Conservation (phyloP, 208 protist genomes). For the Tetramitus jugosus region DNA sequence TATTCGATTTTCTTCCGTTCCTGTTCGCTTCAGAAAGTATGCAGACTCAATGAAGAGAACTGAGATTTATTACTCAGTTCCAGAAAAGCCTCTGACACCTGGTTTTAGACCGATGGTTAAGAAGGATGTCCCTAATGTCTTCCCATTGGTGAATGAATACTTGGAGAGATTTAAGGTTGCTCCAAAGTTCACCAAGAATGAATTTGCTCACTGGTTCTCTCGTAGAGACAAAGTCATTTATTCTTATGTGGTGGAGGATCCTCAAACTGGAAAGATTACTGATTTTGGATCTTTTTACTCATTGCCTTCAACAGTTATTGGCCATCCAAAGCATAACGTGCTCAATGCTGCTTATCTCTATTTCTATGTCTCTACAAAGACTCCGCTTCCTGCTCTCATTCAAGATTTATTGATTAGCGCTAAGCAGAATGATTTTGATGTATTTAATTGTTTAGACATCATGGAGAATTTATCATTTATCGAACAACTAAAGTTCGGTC, state of each 20-base stretch:
- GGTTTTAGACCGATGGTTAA: constrained; percentile 61
- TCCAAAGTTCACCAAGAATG: constrained; percentile 76
- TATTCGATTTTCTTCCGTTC: constrained; percentile 61
- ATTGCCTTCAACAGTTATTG: constrained; percentile 91
- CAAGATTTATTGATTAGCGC: constrained; percentile 78
- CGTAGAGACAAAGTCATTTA: constrained; percentile 80
- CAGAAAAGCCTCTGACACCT: constrained; percentile 44
- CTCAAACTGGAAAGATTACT: constrained; percentile 61
- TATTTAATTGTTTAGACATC: constrained; percentile 97
- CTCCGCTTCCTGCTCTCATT: constrained; percentile 70
- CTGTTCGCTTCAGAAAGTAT: constrained; percentile 53
- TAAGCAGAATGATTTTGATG: constrained; percentile 80
- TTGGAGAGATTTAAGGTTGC: constrained; percentile 63
- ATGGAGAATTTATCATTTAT: constrained; percentile 75
- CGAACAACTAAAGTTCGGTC: constrained; percentile 88
- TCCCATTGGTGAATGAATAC: constrained; percentile 62
- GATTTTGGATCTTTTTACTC: constrained; percentile 95
- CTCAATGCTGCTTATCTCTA: constrained; percentile 90
- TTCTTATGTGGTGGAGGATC: constrained; percentile 84
- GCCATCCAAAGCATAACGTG: constrained; percentile 74
- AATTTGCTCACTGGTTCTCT: constrained; percentile 90
- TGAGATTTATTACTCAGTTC: constrained; percentile 59
- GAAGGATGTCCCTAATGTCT: constrained; percentile 58
- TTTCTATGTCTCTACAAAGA: constrained; percentile 87
- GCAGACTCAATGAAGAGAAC: constrained; percentile 66